Evolutionary conservation across 2,329 filamentous ascomycete species (phyloP), one percentile per base, ranked within the genome.

Genomic region (Penicillium capsulatum): DNA sequence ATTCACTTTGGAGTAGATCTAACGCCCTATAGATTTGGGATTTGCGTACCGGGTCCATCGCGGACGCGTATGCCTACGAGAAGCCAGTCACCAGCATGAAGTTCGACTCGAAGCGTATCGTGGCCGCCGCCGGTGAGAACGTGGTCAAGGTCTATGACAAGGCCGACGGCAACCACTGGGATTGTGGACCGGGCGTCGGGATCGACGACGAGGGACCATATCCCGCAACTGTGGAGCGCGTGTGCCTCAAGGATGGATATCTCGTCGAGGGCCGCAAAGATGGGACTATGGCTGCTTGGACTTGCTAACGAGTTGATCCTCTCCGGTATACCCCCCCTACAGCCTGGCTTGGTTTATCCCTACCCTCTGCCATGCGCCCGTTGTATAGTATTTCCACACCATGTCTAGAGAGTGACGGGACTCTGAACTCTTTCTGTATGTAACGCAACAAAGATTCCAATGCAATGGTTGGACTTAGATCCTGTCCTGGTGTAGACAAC

Each of bases 111-210:
- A 82, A 90, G 36, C 81, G 90, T 35, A 98, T 98, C 52, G 89
- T 92, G 22, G 80, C 85, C 36, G 91, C 92, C 2, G 89, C 89
- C 0, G 86, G 90, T 29, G 92, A 97, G 65, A 83, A 89, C 57
- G 88, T 97, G 16, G 90, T 92, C 54, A 98, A 98, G 70, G 85
- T 98, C 44, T 98, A 97, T 69, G 92, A 98, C 70, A 97, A 97
- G 75, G 83, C 88, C 3, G 92, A 98, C 61, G 89, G 89, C 28
- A 75, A 87, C 45, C 92, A 97, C 66, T 98, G 92, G 92, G 88
- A 95, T 64, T 96, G 90, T 66, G 92, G 92, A 37, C 83, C 88
- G 2, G 91, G 90, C 24, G 80, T 85, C 33, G 76, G 74, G 3
- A 64, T 68, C 8, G 82, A 82, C 43, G 79, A 81, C 14, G 81